Conservation (phyloP, 306 rosid genomes). For the Urtica urens region DNA sequence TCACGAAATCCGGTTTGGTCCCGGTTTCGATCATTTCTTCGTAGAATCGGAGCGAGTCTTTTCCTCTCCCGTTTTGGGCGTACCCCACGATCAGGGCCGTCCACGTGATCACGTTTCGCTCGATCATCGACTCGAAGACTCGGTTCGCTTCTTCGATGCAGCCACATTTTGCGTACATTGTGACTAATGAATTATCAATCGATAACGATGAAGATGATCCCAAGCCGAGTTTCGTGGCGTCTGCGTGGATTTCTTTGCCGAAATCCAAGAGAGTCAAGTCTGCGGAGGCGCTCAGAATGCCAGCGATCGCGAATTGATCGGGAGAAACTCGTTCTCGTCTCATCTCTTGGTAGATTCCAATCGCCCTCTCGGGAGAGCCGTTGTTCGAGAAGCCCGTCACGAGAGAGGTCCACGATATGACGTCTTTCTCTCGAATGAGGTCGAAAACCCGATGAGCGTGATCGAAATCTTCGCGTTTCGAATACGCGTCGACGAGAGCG, state of each 20-base stretch:
- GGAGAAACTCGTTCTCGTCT: conserved; percentile 45
- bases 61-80: conserved; percentile 82
- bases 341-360: conserved; percentile 56
- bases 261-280: conserved; percentile 63
- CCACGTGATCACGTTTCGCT: conserved; percentile 62
- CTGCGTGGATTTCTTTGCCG: conserved; percentile 73
- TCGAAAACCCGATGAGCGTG: conserved; percentile 48
- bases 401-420: conserved; percentile 87
- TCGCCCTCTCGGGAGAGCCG: conserved; percentile 53
- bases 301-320: conserved; percentile 59
- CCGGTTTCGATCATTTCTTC: conserved; percentile 60
- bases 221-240: conserved; percentile 53
- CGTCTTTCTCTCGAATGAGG: conserved; percentile 55
- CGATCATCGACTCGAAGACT: conserved; percentile 52
- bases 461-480: conserved; percentile 45
- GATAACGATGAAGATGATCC: conserved; percentile 42
- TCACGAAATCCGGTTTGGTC: conserved; percentile 64
- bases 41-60: conserved; percentile 59
- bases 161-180: conserved; percentile 90
- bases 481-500: conserved; percentile 84
- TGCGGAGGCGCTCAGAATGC: conserved; percentile 71
- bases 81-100: conserved; percentile 88
- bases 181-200: conserved; percentile 61
- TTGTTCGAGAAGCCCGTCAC: conserved; percentile 71
- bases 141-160: conserved; percentile 62